Base-by-base conservation (phyloP, 345 rosid species). In the Ceriops zippeliana region DNA sequence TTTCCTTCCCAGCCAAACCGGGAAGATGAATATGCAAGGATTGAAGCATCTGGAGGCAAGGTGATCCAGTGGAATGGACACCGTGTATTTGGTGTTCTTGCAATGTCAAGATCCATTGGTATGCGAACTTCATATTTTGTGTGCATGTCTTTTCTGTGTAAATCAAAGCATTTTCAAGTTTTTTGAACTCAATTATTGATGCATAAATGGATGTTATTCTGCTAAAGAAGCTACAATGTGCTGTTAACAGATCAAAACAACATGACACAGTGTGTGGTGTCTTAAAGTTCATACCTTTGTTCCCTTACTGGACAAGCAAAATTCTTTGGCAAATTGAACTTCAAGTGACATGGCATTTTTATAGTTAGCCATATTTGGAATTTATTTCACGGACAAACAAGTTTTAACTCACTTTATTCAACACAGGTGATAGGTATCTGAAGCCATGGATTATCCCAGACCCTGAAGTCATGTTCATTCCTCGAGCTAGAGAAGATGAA, bases 401-500 rank as follows among this genome's bases (percentile, higher is more conserved):
- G 22, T 3, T 16, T 16, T 27, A 22, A 17, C 10, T 58, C 20
- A 46, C 31, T 13, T 35, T 24, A 53, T 15, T 62, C 20, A 58
- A 26, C 7, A 7, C 74, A 75, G 79, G 79, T 37, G 75, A 75
- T 54, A 61, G 71, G 42, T 75, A 70, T 58, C 61, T 75, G 64
- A 75, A 75, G 56, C 79, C 79, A 24, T 75, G 71, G 63, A 62
- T 70, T 8, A 70, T 76, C 24, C 75, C 75, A 13, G 75, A 76
- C 24, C 79, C 79, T 20, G 79, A 76, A 62, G 75, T 70, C 59
- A 70, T 61, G 68, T 66, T 76, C 47, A 26, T 76, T 61, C 71
- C 74, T 46, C 67, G 79, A 30, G 79, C 69, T 15, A 76, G 71
- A 70, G 75, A 71, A 1, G 83, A 80, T 8, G 86, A 83, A 21